Evolutionary conservation across 495 filamentous ascomycete species (phyloP), one percentile per base, ranked within the genome.

Genomic region (Tricharina praecox): DNA sequence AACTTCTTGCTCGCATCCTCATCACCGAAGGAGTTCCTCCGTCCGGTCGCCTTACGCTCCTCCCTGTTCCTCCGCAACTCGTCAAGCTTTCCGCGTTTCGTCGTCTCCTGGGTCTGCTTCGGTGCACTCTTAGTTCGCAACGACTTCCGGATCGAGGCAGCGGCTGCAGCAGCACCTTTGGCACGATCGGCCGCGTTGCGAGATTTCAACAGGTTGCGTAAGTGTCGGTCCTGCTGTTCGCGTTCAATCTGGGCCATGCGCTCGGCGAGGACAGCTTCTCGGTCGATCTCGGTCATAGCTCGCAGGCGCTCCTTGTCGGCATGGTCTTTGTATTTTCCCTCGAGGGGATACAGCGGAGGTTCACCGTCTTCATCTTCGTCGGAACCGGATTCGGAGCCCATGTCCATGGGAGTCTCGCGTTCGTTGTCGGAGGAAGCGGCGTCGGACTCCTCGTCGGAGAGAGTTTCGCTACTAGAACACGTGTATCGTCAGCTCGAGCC

Each of bases 251-350:
- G 74, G 46, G 82, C 74, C n/a, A 79, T 78, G 51, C 92, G 84
- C 50, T 88, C 83, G 19, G 86, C 87, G 5, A 99, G 74, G 41
- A 93, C 72, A 58, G 82, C 73, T 63, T 99, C 90, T 37, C 90
- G 82, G 56, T 86, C 75, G 21, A 95, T 76, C 60, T 95, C 85
- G 2, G 86, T 78, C 74, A 95, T 79, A 23, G 73, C 76, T 71
- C 86, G 77, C 45, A 99, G 88, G 23, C 79, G 71, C 16, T 71
- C 70, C 62, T 83, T 92, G 59, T 99, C 90, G 26, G 76, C 70
- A 13, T 75, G 70, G 43, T 79, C 81, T 50, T 75, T 72, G 66
- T 85, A 96, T 23, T 86, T 78, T 41, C 85, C 85, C 35, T 96
- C 92, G 50, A 94, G 70, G 0, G 90, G 85, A 56, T 85, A 96